Conservation (phyloP, 164 flowering plant genomes). For the Nymphaea thermarum region DNA sequence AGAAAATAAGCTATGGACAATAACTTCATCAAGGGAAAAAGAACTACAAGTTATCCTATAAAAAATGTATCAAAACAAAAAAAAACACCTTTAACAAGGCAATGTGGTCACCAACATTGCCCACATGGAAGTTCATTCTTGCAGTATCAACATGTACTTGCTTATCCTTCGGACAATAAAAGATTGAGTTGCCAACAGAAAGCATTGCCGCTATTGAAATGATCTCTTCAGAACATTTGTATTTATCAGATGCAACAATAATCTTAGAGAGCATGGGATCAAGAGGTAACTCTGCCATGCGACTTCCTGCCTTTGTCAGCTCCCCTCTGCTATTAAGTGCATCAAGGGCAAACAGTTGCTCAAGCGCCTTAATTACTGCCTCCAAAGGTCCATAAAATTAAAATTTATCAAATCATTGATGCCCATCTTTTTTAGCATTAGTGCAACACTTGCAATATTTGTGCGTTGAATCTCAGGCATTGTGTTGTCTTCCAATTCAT, state of each 20-base stretch:
- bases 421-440: conserved; percentile 83
- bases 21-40: not conserved
- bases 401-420: conserved; percentile 71
- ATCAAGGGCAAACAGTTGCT: conserved; percentile 69
- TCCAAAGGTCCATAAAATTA: conserved; percentile 98
- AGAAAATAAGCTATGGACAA: not conserved
- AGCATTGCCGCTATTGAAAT: conserved; percentile 95
- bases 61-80: not conserved
- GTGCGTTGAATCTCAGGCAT: conserved; percentile 92
- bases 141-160: conserved; percentile 99
- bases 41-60: not conserved
- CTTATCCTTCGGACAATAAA: conserved; percentile 94
- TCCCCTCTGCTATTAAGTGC: conserved; percentile 87
- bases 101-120: conserved; percentile 97
- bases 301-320: conserved; percentile 77
- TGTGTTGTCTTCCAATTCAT: conserved; percentile 83
- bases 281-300: conserved; percentile 97
- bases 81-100: conserved; percentile 78
- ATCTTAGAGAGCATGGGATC: conserved; percentile 96
- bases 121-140: conserved; percentile 82
- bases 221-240: conserved; percentile 81
- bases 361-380: conserved; percentile 78
- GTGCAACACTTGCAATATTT: conserved; percentile 91
- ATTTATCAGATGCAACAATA: conserved; percentile 92
- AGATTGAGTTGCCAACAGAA: conserved; percentile 88